These are phyloP conservation scores for Myriangium duriaei DNA, from an alignment of 2,329 filamentous ascomycete genomes.

Conservation along the genomic window DNA sequence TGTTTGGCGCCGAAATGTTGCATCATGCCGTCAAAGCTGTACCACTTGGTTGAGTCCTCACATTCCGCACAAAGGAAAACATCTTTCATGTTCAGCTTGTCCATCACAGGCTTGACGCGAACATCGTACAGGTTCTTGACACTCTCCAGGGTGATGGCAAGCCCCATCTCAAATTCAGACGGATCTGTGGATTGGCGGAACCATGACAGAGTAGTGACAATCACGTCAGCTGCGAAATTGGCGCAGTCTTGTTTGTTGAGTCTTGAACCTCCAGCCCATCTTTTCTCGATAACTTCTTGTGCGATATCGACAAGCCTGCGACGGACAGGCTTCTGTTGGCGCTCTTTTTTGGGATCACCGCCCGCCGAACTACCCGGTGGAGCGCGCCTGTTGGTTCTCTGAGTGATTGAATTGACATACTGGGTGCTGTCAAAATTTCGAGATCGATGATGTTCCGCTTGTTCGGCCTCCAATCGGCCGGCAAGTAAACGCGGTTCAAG, in stretches of 20 bases:
- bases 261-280: conserved; percentile 52
- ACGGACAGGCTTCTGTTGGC: conserved; percentile 54
- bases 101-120: conserved; percentile 59
- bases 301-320: conserved; percentile 53
- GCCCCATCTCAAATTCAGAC: conserved; percentile 16
- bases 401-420: conserved; percentile 7
- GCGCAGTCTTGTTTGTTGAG: conserved; percentile 52
- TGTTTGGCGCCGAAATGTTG: conserved; percentile 80
- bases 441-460: conserved; percentile 38
- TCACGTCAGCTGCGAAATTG: conserved; percentile 58
- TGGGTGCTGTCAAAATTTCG: conserved; percentile 21
- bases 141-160: conserved; percentile 49
- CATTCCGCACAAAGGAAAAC: conserved; percentile 58
- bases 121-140: conserved; percentile 78
- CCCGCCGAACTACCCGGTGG: conserved; percentile 34
- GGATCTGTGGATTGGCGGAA: conserved; percentile 23
- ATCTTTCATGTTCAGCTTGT: conserved; percentile 49
- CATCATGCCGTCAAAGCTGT: conserved; percentile 65
- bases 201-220: conserved; percentile 32
- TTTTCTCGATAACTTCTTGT: conserved; percentile 54
- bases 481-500: conserved; percentile 54
- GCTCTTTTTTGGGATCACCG: conserved; percentile 58
- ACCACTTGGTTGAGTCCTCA: conserved; percentile 51
- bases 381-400: conserved; percentile 1
- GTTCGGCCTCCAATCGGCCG: conserved; percentile 54